Base-by-base conservation (phyloP, 2,329 filamentous ascomycete genomes). In the Penicillium brasilianum region DNA sequence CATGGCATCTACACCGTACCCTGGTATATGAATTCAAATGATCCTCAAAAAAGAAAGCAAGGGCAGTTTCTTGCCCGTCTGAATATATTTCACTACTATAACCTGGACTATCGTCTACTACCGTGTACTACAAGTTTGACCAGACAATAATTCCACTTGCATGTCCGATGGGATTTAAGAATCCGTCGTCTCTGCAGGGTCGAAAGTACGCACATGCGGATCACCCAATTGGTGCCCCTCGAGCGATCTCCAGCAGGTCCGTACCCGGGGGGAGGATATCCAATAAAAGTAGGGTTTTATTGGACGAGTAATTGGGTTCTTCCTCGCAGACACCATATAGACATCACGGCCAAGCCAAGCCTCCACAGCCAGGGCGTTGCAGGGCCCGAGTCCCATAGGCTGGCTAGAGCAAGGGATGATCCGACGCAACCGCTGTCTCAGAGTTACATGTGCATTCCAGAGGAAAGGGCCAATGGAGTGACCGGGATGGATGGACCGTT, bases 361-460 rank as follows among this genome's bases (percentile, higher is more conserved):
- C 51, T 57, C 50, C 30, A 34, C 57, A 50, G 20, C 53, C 20
- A 50, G 55, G 55, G 44, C 44, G 44, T 39, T 20, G 16, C 25
- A 13, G 39, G 56, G 55, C 25, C 16, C 46, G 20, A 58, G 44
- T 28, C 50, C 56, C 55, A 58, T 58, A 52, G 63, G 61, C 49
- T 59, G 61, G 58, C 16, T 51, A 39, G 59, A 64, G 55, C 67
- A 68, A 68, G 66, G 66, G 67, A 44, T 62, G 48, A 59, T 55
- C 28, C 49, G 54, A 66, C 59, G 51, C 58, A 53, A 50, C 55
- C 55, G 44, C 44, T 55, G 66, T 69, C 61, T 69, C 61, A 64
- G 57, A 69, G 67, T 69, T 68, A 69, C 67, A 69, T 69, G 46
- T 32, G 62, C 67, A 68, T 67, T 54, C 65, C 58, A 48, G 25